Percentiles rank a stretch among this genome's conserved stretches.
These are phyloP conservation scores for Ceriops decandra DNA, from an alignment of 345 rosid genomes.

Conservation along the genomic window DNA sequence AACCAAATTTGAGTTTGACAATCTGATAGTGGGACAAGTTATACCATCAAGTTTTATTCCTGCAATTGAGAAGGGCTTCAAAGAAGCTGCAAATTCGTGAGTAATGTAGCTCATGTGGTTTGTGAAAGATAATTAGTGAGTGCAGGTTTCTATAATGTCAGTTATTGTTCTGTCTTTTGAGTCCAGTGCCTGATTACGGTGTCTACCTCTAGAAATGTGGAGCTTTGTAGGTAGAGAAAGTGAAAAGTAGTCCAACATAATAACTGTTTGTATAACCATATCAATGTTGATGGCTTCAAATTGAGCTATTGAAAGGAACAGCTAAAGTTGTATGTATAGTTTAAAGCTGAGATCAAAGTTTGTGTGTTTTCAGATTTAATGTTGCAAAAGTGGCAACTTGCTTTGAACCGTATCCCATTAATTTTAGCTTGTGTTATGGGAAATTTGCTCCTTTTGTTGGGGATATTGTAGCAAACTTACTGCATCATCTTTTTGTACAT, in stretches of 20 bases:
- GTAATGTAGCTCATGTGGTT: constrained; percentile 22
- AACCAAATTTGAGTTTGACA: constrained; percentile 85
- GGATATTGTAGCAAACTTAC: too few relatives aligned
- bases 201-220: background rate
- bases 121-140: background rate
- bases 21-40: constrained; percentile 92
- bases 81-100: constrained; percentile 98
- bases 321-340: too few relatives aligned
- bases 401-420: too few relatives aligned
- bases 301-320: too few relatives aligned
- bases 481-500: too few relatives aligned
- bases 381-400: too few relatives aligned
- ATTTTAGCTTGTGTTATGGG: too few relatives aligned
- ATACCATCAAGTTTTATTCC: constrained; percentile 92
- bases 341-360: too few relatives aligned
- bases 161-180: too few relatives aligned
- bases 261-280: background rate
- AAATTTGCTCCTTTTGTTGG: too few relatives aligned
- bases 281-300: background rate
- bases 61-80: constrained; percentile 96
- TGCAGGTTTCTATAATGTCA: background rate
- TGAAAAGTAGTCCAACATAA: background rate
- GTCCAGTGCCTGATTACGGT: background rate
- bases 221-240: background rate
- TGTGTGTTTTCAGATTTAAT: too few relatives aligned